Percentiles rank a stretch among this genome's conserved stretches.
These are phyloP conservation scores for Pyrenophora tritici-repentis DNA, from an alignment of 2,329 filamentous ascomycete genomes.

Conservation along the genomic window DNA sequence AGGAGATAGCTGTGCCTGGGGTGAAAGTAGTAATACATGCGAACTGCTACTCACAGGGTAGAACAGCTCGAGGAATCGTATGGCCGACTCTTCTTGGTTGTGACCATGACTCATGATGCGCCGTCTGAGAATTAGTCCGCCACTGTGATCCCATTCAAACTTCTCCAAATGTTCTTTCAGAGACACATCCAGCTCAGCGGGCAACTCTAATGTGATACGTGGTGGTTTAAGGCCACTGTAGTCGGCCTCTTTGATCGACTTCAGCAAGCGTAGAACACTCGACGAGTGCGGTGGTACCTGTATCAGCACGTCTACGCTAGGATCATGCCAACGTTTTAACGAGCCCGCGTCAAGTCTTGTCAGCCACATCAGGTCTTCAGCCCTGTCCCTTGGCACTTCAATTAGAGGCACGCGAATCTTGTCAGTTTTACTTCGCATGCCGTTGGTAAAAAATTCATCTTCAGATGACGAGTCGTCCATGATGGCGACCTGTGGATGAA, in stretches of 20 bases:
- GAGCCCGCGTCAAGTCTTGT: constrained; percentile 75
- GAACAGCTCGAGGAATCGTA: constrained; percentile 83
- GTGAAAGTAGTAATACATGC: constrained; percentile 83
- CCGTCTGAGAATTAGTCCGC: constrained; percentile 70
- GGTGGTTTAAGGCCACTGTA: constrained; percentile 72
- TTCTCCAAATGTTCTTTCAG: constrained; percentile 65
- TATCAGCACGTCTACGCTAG: constrained; percentile 80
- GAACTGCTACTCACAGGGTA: constrained; percentile 71
- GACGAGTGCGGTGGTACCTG: constrained; percentile 73
- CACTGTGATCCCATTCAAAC: constrained; percentile 69
- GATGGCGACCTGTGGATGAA: constrained; percentile 78
- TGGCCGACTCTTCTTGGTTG: constrained; percentile 71
- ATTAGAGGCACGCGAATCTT: constrained; percentile 67
- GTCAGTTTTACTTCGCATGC: constrained; percentile 61
- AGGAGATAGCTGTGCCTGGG: constrained; percentile 77
- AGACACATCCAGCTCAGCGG: constrained; percentile 68
- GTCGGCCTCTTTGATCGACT: constrained; percentile 75
- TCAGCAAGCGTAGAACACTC: constrained; percentile 77
- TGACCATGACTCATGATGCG: constrained; percentile 67
- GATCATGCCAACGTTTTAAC: constrained; percentile 75
- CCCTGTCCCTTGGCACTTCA: constrained; percentile 69
- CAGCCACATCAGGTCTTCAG: constrained; percentile 74
- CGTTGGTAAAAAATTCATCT: constrained; percentile 68
- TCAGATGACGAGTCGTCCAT: constrained; percentile 71
- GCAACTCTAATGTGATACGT: constrained; percentile 83